Evolutionary conservation across 1,284 basidiomycete species (phyloP).

Genomic region (Ustilago cynodontis): DNA sequence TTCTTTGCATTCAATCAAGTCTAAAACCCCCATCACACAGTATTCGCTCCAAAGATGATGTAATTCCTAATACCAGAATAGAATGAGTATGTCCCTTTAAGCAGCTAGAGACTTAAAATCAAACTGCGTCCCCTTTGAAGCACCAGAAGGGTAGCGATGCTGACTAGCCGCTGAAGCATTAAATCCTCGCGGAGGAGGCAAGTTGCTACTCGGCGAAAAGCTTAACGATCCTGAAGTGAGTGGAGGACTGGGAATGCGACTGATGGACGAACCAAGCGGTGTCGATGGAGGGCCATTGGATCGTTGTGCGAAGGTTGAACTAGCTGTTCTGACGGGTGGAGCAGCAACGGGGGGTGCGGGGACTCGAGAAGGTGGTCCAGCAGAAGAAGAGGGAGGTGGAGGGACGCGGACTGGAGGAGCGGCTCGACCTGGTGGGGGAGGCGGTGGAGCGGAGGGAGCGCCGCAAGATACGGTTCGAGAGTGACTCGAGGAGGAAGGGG

Average conservation of each 20-base stretch:
- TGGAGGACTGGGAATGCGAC: slow-evolving; percentile 40
- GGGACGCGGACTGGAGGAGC: slow-evolving; percentile 76
- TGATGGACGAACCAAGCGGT: slow-evolving; percentile 8
- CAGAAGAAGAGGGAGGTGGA: slow-evolving; percentile 76
- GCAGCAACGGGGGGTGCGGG: slow-evolving; percentile 74
- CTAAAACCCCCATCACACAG: neutral
- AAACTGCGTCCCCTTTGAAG: slow-evolving; percentile 40
- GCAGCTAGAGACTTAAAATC: slow-evolving; percentile 37
- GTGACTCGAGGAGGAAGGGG: slow-evolving; percentile 58
- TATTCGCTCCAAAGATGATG: neutral
- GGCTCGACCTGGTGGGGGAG: slow-evolving; percentile 80
- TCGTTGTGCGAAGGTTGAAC: slow-evolving; percentile 26
- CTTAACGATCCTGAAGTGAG: slow-evolving; percentile 35
- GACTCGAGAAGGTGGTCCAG: slow-evolving; percentile 75
- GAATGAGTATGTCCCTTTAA: neutral
- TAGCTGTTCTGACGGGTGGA: slow-evolving; percentile 58
- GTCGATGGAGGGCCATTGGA: slow-evolving; percentile 27
- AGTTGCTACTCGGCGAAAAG: slow-evolving; percentile 36
- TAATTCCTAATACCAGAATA: neutral
- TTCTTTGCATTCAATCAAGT: neutral
- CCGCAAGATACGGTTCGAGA: slow-evolving; percentile 23
- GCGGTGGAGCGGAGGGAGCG: slow-evolving; percentile 73
- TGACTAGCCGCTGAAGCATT: slow-evolving; percentile 39
- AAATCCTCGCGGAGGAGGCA: slow-evolving; percentile 48
- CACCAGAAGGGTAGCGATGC: slow-evolving; percentile 46